Percentiles rank a stretch among this genome's conserved stretches.
Evolutionary conservation across 2,329 filamentous ascomycete species (phyloP).

Genomic region (Fusarium continuum): DNA sequence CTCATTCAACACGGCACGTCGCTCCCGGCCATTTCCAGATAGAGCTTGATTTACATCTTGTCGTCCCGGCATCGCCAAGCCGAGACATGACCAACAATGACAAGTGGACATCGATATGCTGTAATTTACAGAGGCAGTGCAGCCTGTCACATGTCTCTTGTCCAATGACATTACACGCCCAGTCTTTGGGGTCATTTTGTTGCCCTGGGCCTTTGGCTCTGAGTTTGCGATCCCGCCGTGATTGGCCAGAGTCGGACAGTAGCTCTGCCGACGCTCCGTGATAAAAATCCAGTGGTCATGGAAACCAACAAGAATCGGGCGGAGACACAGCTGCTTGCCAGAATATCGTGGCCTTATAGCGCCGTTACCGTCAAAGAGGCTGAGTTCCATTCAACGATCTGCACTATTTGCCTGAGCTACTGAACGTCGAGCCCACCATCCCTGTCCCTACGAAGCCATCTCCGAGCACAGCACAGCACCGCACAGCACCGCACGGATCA

Average conservation of each 20-base stretch:
- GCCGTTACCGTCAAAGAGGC: constrained; percentile 16
- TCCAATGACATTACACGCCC: constrained; percentile 17
- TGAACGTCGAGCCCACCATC: neutral
- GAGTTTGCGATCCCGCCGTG: constrained; percentile 3
- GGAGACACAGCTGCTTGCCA: constrained; percentile 4
- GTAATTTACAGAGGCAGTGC: constrained; percentile 27
- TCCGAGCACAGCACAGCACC: neutral
- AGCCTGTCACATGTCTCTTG: constrained; percentile 16
- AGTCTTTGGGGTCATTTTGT: neutral
- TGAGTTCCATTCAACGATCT: constrained; percentile 9
- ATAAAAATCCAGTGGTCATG: constrained; percentile 14
- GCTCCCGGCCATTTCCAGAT: constrained; percentile 27
- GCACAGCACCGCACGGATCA: neutral
- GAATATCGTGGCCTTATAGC: constrained; percentile 8
- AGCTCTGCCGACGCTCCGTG: constrained; percentile 29
- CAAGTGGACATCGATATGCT: constrained; percentile 6
- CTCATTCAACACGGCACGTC: constrained; percentile 1
- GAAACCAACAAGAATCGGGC: constrained; percentile 23
- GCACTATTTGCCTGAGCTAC: constrained; percentile 7
- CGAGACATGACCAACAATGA: constrained; percentile 21
- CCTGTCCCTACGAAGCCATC: neutral
- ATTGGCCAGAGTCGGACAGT: constrained; percentile 16
- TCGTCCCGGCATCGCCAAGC: constrained; percentile 24
- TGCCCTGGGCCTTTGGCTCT: neutral
- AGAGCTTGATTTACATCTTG: constrained; percentile 8